Conservation (phyloP, 192 early-diverging fungal genomes). For the Dimargaris cristalligena region DNA sequence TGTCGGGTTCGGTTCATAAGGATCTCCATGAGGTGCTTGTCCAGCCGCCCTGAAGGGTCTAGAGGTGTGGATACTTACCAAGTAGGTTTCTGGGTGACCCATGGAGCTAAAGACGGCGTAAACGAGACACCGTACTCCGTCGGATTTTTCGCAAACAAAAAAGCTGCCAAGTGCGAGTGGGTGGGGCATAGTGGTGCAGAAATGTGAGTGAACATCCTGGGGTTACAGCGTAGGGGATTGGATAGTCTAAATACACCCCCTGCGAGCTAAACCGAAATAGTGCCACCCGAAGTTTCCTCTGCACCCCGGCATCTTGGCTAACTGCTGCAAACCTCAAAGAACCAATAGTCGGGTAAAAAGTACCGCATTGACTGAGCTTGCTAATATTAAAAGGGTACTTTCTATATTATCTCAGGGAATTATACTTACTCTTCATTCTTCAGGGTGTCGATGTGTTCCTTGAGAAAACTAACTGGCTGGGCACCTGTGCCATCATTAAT, state of each 20-base stretch:
- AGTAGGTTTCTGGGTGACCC: neutral
- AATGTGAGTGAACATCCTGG: neutral
- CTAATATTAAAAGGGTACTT: neutral
- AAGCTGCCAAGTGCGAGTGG: slow-evolving; percentile 29
- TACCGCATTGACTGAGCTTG: neutral
- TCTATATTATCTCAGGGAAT: neutral
- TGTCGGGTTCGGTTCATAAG: too few species aligned
- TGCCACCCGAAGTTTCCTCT: neutral
- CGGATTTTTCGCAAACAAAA: slow-evolving; percentile 72
- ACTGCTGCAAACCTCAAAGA: neutral
- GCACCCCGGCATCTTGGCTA: neutral
- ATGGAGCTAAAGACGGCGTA: slow-evolving; percentile 14
- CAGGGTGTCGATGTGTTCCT: slow-evolving; percentile 28
- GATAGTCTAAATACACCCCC: neutral
- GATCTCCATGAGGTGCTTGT: too few species aligned
- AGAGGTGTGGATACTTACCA: neutral
- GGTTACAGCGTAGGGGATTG: neutral
- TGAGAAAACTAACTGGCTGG: slow-evolving; percentile 45
- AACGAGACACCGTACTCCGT: slow-evolving; percentile 52
- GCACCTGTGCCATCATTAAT: slow-evolving; percentile 21
- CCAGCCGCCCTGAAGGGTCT: too few species aligned
- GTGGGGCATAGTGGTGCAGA: neutral
- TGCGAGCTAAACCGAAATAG: neutral
- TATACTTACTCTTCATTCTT: slow-evolving; percentile 38
- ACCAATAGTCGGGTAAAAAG: neutral